Conservation (phyloP, 2,329 filamentous ascomycete genomes). For the Fusarium sp. region DNA sequence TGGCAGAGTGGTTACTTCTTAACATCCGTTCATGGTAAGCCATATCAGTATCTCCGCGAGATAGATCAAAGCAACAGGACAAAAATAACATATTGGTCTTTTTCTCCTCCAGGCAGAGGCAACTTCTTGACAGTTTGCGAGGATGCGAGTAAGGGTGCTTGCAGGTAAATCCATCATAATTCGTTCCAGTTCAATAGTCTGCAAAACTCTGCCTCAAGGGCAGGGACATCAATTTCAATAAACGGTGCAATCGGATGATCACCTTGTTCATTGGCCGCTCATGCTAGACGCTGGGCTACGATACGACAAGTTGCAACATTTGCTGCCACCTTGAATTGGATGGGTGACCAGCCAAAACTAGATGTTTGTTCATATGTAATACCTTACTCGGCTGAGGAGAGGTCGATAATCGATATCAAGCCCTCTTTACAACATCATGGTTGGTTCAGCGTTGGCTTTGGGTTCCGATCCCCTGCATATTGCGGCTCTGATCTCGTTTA, state of each 20-base stretch:
- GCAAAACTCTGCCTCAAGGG: neutral
- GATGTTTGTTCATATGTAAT: neutral
- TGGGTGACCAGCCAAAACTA: constrained; percentile 1
- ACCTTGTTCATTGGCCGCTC: neutral
- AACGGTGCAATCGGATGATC: neutral
- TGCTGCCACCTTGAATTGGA: neutral
- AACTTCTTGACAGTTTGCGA: neutral
- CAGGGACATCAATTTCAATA: neutral
- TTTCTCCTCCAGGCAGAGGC: neutral
- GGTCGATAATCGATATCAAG: neutral
- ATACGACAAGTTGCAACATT: neutral
- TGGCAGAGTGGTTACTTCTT: neutral
- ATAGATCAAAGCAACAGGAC: neutral
- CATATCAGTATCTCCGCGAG: neutral
- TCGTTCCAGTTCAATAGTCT: neutral
- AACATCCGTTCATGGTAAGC: neutral
- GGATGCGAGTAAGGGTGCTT: neutral
- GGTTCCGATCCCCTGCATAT: constrained; percentile 20
- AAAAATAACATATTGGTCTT: neutral
- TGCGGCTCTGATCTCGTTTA: constrained; percentile 20
- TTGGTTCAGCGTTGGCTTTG: constrained; percentile 12
- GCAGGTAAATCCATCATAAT: neutral
- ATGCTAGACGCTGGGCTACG: neutral
- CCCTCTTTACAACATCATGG: constrained; percentile 6
- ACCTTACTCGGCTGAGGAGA: constrained; percentile 26